Evolutionary conservation across 2,329 filamentous ascomycete species (phyloP).

Genomic region (Penicillium sp.): DNA sequence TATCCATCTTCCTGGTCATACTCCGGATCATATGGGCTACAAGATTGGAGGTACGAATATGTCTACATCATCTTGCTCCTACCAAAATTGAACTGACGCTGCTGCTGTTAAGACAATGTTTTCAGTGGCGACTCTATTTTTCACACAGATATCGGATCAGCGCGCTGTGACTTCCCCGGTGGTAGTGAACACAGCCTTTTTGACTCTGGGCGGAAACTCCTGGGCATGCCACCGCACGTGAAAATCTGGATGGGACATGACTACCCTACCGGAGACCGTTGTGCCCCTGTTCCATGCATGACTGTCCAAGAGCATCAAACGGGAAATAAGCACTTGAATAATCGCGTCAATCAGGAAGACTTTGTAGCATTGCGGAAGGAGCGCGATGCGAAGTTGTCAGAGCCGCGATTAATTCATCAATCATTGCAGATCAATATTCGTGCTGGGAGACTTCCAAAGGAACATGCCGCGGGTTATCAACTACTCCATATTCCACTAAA

Average conservation of each 20-base stretch:
- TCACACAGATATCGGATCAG: slow-evolving; percentile 50
- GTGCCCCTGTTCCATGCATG: slow-evolving; percentile 36
- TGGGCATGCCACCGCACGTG: slow-evolving; percentile 41
- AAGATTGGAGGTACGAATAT: slow-evolving; percentile 43
- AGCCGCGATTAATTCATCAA: slow-evolving; percentile 49
- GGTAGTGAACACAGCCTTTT: slow-evolving; percentile 46
- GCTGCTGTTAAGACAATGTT: slow-evolving; percentile 38
- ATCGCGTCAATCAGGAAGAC: slow-evolving; percentile 39
- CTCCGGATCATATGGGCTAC: slow-evolving; percentile 61
- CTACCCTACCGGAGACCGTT: slow-evolving; percentile 43
- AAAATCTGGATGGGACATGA: slow-evolving; percentile 56
- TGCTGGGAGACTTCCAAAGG: slow-evolving; percentile 42
- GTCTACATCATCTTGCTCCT: background rate
- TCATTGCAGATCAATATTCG: slow-evolving; percentile 53
- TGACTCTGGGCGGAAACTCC: slow-evolving; percentile 41
- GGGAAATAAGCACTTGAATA: slow-evolving; percentile 48
- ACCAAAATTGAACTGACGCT: background rate
- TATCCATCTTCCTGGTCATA: slow-evolving; percentile 60
- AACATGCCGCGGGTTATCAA: slow-evolving; percentile 20
- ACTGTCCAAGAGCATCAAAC: slow-evolving; percentile 47
- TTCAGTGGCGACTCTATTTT: slow-evolving; percentile 56
- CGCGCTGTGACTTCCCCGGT: slow-evolving; percentile 54
- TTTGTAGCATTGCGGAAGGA: slow-evolving; percentile 44
- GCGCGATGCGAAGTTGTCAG: slow-evolving; percentile 42
- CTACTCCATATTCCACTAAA: slow-evolving; percentile 31